Evolutionary conservation across 116 monocot genomes (phyloP).

Genomic region (Phalaenopsis hybrid): DNA sequence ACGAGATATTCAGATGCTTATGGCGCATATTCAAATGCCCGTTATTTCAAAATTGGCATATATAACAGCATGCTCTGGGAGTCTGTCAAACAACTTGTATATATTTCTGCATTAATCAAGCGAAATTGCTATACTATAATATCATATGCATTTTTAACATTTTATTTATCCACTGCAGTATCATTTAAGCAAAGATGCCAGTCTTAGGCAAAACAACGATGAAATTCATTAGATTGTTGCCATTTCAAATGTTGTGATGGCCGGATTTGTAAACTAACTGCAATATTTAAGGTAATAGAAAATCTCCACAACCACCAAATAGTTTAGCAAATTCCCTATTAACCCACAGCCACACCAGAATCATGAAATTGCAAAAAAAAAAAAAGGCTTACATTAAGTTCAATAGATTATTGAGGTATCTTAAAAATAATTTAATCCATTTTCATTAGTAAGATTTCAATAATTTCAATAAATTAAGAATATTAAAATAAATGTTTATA

Average conservation of each 20-base stretch:
- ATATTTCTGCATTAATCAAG: background rate
- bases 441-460: too few species aligned
- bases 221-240: background rate
- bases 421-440: too few species aligned
- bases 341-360: too few species aligned
- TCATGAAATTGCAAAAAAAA: too few species aligned
- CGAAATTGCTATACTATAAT: background rate
- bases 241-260: background rate
- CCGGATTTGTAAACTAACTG: background rate
- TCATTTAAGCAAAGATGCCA: background rate
- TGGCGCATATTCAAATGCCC: too few species aligned
- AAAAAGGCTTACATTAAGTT: too few species aligned
- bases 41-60: too few species aligned
- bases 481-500: too few species aligned
- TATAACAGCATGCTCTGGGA: too few species aligned
- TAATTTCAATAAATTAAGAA: too few species aligned
- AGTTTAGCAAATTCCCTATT: background rate
- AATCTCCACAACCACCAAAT: background rate
- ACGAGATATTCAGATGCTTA: too few species aligned
- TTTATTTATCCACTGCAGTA: background rate
- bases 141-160: background rate
- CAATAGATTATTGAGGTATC: too few species aligned
- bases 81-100: background rate
- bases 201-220: background rate
- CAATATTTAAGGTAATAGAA: background rate